Base-by-base conservation (phyloP, 352 stramenopile species). In the Phytophthora citricola region DNA sequence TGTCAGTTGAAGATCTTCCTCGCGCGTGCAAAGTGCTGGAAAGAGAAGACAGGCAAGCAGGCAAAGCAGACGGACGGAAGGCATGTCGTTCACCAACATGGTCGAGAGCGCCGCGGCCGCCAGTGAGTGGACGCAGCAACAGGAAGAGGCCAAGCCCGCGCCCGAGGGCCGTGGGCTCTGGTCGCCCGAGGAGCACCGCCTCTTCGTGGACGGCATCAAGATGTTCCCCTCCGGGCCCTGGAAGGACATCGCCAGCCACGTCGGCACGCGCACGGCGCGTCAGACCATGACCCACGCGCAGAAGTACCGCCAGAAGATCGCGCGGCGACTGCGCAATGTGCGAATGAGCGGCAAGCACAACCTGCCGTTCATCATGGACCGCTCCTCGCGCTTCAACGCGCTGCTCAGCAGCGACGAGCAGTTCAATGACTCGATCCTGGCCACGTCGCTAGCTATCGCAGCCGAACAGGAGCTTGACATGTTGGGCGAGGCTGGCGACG, bases 301-400 rank as follows among this genome's bases (percentile, higher is more conserved):
- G 39, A 94, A 94, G 67, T 94, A 94, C 69, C 84, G 84, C 6
- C 83, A 94, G 69, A 94, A 94, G 72, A 89, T 94, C 69, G 79
- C 78, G 51, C 77, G 85, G 47, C 73, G 82, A 51, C 72, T 91
- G 62, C 83, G 83, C 45, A 91, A 91, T 39, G 81, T 86, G 58
- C 79, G 83, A 41, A 82, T 88, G 76, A 90, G 76, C 50, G 81
- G 76, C 50, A 83, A 88, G 59, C 77, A 87, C 51, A 87, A 75
- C 41, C 56, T 90, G 34, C 81, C 81, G n/a, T 89, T 86, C 72
- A 81, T 76, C 43, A 76, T 91, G 71, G 79, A 90, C 67, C 75
- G 70, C 11, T 87, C 83, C n/a, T 85, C 83, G 56, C 79, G 83
- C 56, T 92, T 89, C 60, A 88, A 88, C 53, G 77, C 81, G 62